Evolutionary conservation across 2,329 filamentous ascomycete genomes (phyloP).

Genomic region (Tolypocladium endophyticum): DNA sequence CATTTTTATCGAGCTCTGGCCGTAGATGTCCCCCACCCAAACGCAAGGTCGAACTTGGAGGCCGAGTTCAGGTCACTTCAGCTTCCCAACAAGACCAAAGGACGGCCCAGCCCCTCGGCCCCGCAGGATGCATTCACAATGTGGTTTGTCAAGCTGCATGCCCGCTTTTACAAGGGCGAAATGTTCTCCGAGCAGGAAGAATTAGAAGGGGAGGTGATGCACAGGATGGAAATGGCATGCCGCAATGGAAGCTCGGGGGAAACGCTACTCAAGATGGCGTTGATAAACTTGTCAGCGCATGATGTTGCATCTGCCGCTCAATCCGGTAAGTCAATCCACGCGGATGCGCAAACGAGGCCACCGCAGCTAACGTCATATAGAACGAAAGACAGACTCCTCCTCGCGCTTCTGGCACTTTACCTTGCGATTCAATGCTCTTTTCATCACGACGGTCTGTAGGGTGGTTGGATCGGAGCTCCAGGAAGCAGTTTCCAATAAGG

Average conservation of each 20-base stretch:
- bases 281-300: constrained; percentile 82
- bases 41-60: constrained; percentile 66
- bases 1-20: constrained; percentile 78
- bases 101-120: constrained; percentile 31
- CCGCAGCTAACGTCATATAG: constrained; percentile 16
- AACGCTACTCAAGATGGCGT: constrained; percentile 64
- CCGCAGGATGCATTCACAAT: constrained; percentile 55
- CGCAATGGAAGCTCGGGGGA: constrained; percentile 56
- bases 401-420: constrained; percentile 52
- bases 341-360: too few species aligned
- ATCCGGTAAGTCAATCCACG: constrained; percentile 18
- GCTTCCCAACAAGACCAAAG: constrained; percentile 23
- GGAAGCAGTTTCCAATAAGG: constrained; percentile 7
- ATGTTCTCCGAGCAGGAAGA: constrained; percentile 67
- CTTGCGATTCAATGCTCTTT: constrained; percentile 67
- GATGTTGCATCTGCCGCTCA: constrained; percentile 44
- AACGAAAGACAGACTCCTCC: constrained; percentile 32
- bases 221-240: constrained; percentile 62
- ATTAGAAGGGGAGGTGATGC: constrained; percentile 75
- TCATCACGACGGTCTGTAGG: constrained; percentile 62
- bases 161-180: constrained; percentile 69
- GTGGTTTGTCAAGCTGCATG: constrained; percentile 82
- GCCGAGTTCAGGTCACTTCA: constrained; percentile 58
- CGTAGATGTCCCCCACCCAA: constrained; percentile 62
- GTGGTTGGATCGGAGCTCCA: constrained; percentile 59